A percentile compares a stretch with the other conserved stretches of the same genome.
These are phyloP conservation scores for Canna indica DNA, from an alignment of 176 grass and related monocot species.

Conservation along the genomic window DNA sequence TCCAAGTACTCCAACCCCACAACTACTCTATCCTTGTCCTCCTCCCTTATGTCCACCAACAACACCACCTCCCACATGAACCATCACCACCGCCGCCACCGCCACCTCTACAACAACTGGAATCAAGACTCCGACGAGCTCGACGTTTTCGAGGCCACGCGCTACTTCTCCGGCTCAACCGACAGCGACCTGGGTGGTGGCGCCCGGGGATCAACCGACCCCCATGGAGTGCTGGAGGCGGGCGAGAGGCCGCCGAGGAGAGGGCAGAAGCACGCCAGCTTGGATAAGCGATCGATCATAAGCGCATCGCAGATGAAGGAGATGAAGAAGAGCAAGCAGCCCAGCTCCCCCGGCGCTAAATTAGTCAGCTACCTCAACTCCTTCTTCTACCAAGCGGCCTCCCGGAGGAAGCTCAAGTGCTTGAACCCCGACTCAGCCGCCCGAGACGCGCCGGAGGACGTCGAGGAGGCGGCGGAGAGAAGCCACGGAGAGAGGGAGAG, in stretches of 20 bases:
- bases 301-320: not conserved
- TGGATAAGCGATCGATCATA: not conserved
- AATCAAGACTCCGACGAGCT: not conserved
- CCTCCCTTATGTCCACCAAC: not conserved
- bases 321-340: not conserved
- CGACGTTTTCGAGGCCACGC: not conserved
- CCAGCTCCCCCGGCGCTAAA: not conserved
- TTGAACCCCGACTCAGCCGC: not conserved
- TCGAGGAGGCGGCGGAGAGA: not conserved
- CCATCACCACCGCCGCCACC: not conserved
- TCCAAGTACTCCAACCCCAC: too few species aligned
- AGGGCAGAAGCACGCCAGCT: not conserved
- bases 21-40: not conserved
- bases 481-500: not conserved
- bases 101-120: not conserved
- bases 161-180: not conserved
- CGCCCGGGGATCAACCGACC: not conserved
- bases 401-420: slow-evolving; percentile 3
- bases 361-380: slow-evolving; percentile 1
- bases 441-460: not conserved
- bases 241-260: not conserved
- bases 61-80: not conserved
- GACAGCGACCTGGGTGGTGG: not conserved
- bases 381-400: not conserved
- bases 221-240: not conserved